Evolutionary conservation across 2,329 filamentous ascomycete species (phyloP).

Genomic region (Xylaria sp.): DNA sequence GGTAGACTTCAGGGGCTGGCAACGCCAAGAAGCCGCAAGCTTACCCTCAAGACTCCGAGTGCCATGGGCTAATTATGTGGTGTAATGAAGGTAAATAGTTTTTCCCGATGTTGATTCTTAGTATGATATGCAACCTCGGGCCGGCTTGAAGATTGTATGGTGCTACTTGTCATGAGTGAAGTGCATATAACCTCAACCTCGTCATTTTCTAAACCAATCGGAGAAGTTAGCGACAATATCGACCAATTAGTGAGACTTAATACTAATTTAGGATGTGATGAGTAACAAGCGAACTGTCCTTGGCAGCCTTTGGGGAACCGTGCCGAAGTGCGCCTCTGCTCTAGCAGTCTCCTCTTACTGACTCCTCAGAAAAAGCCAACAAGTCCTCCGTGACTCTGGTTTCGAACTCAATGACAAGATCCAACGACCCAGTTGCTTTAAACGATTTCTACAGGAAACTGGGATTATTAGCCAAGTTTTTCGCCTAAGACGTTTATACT

Average conservation of each 20-base stretch:
- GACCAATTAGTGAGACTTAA: constrained; percentile 1
- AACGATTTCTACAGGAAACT: not conserved
- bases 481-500: not conserved
- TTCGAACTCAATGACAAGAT: not conserved
- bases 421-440: not conserved
- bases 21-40: constrained; percentile 8
- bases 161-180: not conserved
- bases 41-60: not conserved
- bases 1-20: constrained; percentile 3
- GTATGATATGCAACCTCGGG: not conserved
- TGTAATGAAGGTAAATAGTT: not conserved
- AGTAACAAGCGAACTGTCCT: constrained; percentile 7
- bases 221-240: constrained; percentile 21
- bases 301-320: constrained; percentile 18
- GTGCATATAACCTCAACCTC: too few species aligned
- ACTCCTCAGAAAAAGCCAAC: constrained; percentile 1
- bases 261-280: not conserved
- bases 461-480: not conserved
- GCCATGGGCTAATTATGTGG: not conserved
- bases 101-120: not conserved
- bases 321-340: constrained; percentile 13
- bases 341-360: constrained; percentile 14
- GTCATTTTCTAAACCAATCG: constrained; percentile 19
- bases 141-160: not conserved
- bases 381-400: not conserved